Percentiles rank a stretch among this genome's conserved stretches.
phyloP scores from a whole-genome alignment of 2,329 filamentous ascomycete species.

The Aspergillus chevalieri region DNA sequence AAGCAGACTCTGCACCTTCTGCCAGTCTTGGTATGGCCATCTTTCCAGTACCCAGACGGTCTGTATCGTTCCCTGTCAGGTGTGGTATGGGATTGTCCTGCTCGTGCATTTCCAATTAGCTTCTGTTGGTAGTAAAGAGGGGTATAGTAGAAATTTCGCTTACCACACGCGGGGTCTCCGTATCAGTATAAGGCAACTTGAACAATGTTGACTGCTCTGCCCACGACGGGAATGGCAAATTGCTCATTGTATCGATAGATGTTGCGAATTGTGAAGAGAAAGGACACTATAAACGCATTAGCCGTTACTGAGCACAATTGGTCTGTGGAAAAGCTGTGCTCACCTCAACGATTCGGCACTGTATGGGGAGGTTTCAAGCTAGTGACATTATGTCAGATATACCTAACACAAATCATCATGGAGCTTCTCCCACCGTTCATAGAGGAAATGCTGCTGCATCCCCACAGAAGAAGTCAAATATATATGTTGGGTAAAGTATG shows the following conservation, averaged over 20 bases:
- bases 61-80: conserved; percentile 18
- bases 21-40: conserved; percentile 33
- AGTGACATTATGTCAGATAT: conserved; percentile 7
- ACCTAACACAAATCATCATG: conserved; percentile 2
- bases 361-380: neutral
- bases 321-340: neutral
- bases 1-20: conserved; percentile 27
- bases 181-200: conserved; percentile 25
- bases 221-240: conserved; percentile 24
- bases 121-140: neutral
- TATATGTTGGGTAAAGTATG: neutral
- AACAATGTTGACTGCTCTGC: conserved; percentile 26
- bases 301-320: neutral
- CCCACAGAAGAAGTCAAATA: neutral
- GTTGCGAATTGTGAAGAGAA: neutral
- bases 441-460: neutral
- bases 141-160: conserved; percentile 2
- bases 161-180: conserved; percentile 25
- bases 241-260: conserved; percentile 20
- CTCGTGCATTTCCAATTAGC: conserved; percentile 5
- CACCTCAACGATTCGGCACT: neutral
- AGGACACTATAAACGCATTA: neutral
- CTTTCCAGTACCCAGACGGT: conserved; percentile 19
- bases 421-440: neutral
- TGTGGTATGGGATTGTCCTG: conserved; percentile 21